phyloP scores from a whole-genome alignment of 2,329 filamentous ascomycete species.

The Fusarium abutilonis region DNA sequence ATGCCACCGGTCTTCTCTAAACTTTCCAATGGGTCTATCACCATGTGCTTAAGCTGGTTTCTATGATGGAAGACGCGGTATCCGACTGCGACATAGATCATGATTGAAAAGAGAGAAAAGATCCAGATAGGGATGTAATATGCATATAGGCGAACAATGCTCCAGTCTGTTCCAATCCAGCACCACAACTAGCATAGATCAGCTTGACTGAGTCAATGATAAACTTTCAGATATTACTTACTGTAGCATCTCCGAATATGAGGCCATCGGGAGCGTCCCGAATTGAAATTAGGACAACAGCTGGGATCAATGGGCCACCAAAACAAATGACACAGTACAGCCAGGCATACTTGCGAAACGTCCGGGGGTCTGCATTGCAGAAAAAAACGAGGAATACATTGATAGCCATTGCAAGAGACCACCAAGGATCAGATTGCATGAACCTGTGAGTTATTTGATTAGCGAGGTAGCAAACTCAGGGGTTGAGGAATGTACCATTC shows the following conservation, averaged over 20 bases:
- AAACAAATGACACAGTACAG: conserved; percentile 76
- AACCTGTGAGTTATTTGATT: conserved; percentile 63
- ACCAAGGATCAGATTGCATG: conserved; percentile 78
- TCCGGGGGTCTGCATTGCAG: conserved; percentile 64
- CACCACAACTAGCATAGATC: conserved; percentile 63
- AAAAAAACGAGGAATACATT: conserved; percentile 80
- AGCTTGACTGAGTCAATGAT: neutral
- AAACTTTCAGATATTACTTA: conserved; percentile 46
- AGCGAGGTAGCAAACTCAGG: neutral
- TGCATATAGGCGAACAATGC: conserved; percentile 65
- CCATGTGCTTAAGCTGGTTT: conserved; percentile 63
- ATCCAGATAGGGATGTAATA: conserved; percentile 71
- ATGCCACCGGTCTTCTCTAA: conserved; percentile 27
- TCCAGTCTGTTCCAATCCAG: conserved; percentile 66
- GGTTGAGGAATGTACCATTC: conserved; percentile 63
- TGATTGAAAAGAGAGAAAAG: conserved; percentile 63
- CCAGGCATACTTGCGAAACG: conserved; percentile 75
- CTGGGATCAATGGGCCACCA: conserved; percentile 73
- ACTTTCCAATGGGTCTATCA: conserved; percentile 40
- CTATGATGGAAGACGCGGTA: conserved; percentile 68
- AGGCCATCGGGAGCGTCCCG: conserved; percentile 50
- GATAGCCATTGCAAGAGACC: conserved; percentile 82
- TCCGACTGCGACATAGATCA: conserved; percentile 67
- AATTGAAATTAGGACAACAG: conserved; percentile 72
- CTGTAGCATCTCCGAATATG: conserved; percentile 66